Conservation (phyloP, 768 basidiomycete genomes). For the Terana coerulea region DNA sequence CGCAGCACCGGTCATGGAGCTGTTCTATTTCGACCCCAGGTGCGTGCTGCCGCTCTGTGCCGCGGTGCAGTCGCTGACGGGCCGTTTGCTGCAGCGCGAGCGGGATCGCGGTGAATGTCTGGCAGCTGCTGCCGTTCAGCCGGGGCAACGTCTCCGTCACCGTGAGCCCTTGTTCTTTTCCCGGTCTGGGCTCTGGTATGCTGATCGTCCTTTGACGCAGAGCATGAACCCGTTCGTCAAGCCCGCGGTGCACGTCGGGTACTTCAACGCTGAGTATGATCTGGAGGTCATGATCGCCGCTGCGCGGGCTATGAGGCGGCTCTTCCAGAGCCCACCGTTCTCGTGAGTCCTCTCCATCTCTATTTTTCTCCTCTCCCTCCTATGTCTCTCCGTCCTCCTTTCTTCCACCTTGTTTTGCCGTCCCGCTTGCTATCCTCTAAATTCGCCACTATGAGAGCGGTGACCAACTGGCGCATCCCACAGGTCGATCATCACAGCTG, state of each 20-base stretch:
- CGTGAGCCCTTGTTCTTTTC: constrained; percentile 23
- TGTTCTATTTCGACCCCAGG: neutral
- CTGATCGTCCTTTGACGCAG: constrained; percentile 21
- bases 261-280: constrained; percentile 47
- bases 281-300: constrained; percentile 47
- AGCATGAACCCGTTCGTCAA: constrained; percentile 43
- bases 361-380: too few relatives aligned
- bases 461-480: neutral
- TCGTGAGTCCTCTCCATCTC: constrained; percentile 27
- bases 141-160: constrained; percentile 47
- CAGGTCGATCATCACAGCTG: constrained; percentile 37
- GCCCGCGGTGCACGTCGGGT: constrained; percentile 47
- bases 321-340: constrained; percentile 39
- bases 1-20: neutral
- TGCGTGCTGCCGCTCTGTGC: too few relatives aligned
- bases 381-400: too few relatives aligned
- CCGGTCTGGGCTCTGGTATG: neutral
- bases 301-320: constrained; percentile 39
- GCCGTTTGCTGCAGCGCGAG: constrained; percentile 29
- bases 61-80: constrained; percentile 41
- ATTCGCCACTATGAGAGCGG: neutral
- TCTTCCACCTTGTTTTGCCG: too few relatives aligned
- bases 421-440: too few relatives aligned
- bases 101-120: constrained; percentile 43
- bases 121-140: constrained; percentile 54